A percentile compares a stretch with the other conserved stretches of the same genome.
Evolutionary conservation across 352 stramenopile species (phyloP).

Genomic region (Pythium utonaiense): DNA sequence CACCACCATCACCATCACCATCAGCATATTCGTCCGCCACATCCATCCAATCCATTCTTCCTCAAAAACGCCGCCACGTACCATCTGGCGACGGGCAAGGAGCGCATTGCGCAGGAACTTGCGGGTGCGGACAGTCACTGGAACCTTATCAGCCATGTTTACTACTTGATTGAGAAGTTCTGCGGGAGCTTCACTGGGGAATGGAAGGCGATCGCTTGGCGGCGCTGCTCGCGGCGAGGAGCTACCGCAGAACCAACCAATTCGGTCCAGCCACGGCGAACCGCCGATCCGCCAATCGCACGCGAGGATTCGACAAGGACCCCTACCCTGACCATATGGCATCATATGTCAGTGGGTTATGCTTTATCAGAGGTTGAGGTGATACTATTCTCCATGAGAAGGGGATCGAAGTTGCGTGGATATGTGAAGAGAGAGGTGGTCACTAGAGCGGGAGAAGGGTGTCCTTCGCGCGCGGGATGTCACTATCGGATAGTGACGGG

Average conservation of each 20-base stretch:
- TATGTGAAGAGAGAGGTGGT: neutral
- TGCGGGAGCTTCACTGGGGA: slow-evolving; percentile 59
- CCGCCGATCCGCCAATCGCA: slow-evolving; percentile 40
- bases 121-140: slow-evolving; percentile 97
- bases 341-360: slow-evolving; percentile 15
- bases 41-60: too few relatives aligned
- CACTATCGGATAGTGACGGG: neutral
- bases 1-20: neutral
- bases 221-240: slow-evolving; percentile 18
- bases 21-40: too few relatives aligned
- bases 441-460: neutral
- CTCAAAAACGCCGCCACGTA: slow-evolving; percentile 46
- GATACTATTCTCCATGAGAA: neutral
- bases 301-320: neutral
- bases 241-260: slow-evolving; percentile 76
- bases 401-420: neutral
- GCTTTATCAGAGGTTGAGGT: neutral
- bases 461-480: neutral
- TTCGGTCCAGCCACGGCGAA: slow-evolving; percentile 34
- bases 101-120: slow-evolving; percentile 99
- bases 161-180: slow-evolving; percentile 63
- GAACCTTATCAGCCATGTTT: slow-evolving; percentile 91
- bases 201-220: slow-evolving; percentile 11
- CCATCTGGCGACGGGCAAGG: slow-evolving; percentile 96
- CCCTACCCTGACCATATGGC: slow-evolving; percentile 20